phyloP scores from a whole-genome alignment of 78 protist genomes.

The Emiliania huxleyi region DNA sequence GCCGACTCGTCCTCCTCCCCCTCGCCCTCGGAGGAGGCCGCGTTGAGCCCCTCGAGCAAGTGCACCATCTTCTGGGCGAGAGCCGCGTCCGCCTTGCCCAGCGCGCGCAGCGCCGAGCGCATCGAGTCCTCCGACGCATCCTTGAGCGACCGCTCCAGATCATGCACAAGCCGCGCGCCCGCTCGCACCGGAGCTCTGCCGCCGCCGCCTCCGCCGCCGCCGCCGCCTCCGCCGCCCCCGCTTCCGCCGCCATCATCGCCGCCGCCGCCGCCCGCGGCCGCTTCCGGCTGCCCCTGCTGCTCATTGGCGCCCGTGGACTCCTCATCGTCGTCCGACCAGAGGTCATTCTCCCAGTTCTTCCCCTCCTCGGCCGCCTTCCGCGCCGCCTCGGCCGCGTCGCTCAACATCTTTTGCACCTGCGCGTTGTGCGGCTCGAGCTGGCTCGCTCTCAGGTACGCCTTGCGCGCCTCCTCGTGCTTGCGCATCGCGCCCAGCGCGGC shows the following conservation, averaged over 20 bases:
- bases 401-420: not conserved
- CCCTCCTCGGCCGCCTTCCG: not conserved
- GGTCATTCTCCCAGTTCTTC: not conserved
- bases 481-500: not conserved
- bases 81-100: not conserved
- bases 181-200: not conserved
- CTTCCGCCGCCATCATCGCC: not conserved
- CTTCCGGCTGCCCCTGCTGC: not conserved
- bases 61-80: not conserved
- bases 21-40: not conserved
- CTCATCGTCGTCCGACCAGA: not conserved
- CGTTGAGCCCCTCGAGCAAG: not conserved
- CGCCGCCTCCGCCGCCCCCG: not conserved
- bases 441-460: not conserved
- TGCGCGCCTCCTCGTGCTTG: not conserved
- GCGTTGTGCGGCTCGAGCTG: not conserved
- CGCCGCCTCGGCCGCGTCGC: not conserved
- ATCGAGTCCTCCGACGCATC: not conserved
- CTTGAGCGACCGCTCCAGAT: not conserved
- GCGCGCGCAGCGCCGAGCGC: not conserved
- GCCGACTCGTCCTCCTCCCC: not conserved
- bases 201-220: not conserved
- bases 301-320: not conserved
- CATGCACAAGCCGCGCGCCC: not conserved
- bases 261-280: not conserved